Percentiles rank a stretch among this genome's conserved stretches.
These are phyloP conservation scores for Fusarium xyrophilum DNA, from an alignment of 2,329 filamentous ascomycete genomes.

Conservation along the genomic window DNA sequence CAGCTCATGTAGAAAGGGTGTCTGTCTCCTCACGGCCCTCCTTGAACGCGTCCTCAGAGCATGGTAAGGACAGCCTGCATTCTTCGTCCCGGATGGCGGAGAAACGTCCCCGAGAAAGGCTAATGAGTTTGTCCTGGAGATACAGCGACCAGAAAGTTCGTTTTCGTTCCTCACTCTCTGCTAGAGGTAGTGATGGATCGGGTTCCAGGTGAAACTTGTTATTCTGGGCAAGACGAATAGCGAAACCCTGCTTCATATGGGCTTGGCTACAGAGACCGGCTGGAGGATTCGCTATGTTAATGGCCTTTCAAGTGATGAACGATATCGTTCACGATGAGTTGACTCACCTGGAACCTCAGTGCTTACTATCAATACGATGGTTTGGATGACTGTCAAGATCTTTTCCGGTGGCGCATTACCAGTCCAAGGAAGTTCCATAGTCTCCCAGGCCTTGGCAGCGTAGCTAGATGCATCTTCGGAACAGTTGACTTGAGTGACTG, in stretches of 20 bases:
- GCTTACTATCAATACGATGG: constrained; percentile 18
- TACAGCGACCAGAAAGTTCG: constrained; percentile 10
- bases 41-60: neutral
- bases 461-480: constrained; percentile 7
- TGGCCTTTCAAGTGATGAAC: neutral
- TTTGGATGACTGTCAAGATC: constrained; percentile 1
- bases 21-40: neutral
- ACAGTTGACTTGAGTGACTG: neutral
- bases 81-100: constrained; percentile 11
- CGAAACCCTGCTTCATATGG: constrained; percentile 19
- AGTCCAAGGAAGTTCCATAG: constrained; percentile 13
- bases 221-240: constrained; percentile 7
- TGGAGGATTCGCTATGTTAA: fast-evolving
- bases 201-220: constrained; percentile 8
- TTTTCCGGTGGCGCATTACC: neutral
- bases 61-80: neutral
- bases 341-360: constrained; percentile 9
- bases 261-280: constrained; percentile 11
- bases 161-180: neutral
- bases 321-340: fast-evolving
- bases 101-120: constrained; percentile 10
- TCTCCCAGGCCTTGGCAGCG: constrained; percentile 11
- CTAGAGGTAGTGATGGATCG: neutral
- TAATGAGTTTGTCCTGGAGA: constrained; percentile 3
- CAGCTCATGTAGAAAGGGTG: neutral